Evolutionary conservation across 148 eudicot genomes (phyloP), one percentile per base, ranked within the genome.

Genomic region (Agrostemma githago): DNA sequence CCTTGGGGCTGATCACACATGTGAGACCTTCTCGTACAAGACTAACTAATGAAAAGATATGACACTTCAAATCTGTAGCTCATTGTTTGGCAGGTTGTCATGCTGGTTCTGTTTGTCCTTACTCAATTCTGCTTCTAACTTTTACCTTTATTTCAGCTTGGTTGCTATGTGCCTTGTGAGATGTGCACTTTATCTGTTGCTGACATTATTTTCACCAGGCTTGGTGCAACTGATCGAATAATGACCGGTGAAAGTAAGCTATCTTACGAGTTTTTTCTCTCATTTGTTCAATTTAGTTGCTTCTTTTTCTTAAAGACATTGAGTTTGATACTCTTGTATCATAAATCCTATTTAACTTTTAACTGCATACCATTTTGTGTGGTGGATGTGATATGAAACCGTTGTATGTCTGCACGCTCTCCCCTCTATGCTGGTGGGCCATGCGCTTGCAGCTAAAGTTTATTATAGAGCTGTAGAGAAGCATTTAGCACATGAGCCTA

Each of bases 231-330:
- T 77, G 99, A 95, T 83, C 89, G 99, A 70, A 95, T 95, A 70
- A 95, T 95, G 97, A 85, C 92, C 3, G 99, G 96, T 62, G 97
- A 95, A 85, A 95, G 99, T 95, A 85, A 89, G 99, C 89, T 72
- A 61, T 54, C 54, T 46, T 26, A 51, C 69, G 34, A n/a, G 65
- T 38, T 48, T 69, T 68, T 72, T 21, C 20, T 26, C 53, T 70
- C 61, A 72, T 71, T 40, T 72, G 8, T 39, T 74, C 34, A 58
- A 43, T 34, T 43, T 66, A 2, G 20, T 61, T 62, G 38, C 64
- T 19, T 53, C 39, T 58, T 26, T 5, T 43, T 51, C 38, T 68
- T 41, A 72, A 26, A 10, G n/a, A 46, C 71, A 12, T 51, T 66
- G 37, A 15, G 42, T 21, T 42, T 41, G 7, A 46, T 66, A 17